A percentile compares a stretch with the other conserved stretches of the same genome.
phyloP scores from a whole-genome alignment of 495 filamentous ascomycete genomes.

The Lasiosphaeria ovina region DNA sequence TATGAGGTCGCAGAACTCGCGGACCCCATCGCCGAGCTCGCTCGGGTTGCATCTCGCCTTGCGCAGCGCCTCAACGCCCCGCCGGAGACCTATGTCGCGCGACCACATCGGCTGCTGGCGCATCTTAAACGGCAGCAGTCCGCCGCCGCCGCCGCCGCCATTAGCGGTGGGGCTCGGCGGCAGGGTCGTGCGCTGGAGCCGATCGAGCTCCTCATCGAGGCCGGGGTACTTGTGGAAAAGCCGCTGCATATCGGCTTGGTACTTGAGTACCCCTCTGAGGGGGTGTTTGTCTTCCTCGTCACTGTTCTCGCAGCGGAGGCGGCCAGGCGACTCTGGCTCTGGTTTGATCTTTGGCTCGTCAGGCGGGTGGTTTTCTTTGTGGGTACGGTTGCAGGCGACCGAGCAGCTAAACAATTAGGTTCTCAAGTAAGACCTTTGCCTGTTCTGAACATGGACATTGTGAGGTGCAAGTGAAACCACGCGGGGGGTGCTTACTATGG shows the following conservation, averaged over 20 bases:
- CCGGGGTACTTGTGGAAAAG: slow-evolving; percentile 54
- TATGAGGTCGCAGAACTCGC: slow-evolving; percentile 46
- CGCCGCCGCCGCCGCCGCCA: neutral
- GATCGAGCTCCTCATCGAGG: slow-evolving; percentile 47
- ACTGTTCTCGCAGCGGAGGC: slow-evolving; percentile 22
- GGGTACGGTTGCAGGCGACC: slow-evolving; percentile 62
- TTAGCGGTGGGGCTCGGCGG: slow-evolving; percentile 24
- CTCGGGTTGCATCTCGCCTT: slow-evolving; percentile 32
- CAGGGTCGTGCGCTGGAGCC: slow-evolving; percentile 53
- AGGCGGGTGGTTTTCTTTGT: slow-evolving; percentile 50
- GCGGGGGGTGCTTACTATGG: slow-evolving; percentile 52
- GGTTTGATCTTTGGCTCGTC: slow-evolving; percentile 13
- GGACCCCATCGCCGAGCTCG: slow-evolving; percentile 43
- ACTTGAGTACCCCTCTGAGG: slow-evolving; percentile 38
- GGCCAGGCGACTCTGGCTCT: slow-evolving; percentile 9
- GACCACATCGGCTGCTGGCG: slow-evolving; percentile 31
- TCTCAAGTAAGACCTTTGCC: neutral
- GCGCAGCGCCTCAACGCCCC: slow-evolving; percentile 36
- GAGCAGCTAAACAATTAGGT: slow-evolving; percentile 57
- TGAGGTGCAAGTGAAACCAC: too few species aligned
- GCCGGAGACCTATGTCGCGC: slow-evolving; percentile 36
- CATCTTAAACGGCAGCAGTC: neutral
- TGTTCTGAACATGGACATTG: too few species aligned
- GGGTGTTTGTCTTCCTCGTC: slow-evolving; percentile 22
- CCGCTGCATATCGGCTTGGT: slow-evolving; percentile 45